Percentiles rank a stretch among this genome's conserved stretches.
Conservation (phyloP, 2,329 filamentous ascomycete genomes). For the Bipolaris victoriae region DNA sequence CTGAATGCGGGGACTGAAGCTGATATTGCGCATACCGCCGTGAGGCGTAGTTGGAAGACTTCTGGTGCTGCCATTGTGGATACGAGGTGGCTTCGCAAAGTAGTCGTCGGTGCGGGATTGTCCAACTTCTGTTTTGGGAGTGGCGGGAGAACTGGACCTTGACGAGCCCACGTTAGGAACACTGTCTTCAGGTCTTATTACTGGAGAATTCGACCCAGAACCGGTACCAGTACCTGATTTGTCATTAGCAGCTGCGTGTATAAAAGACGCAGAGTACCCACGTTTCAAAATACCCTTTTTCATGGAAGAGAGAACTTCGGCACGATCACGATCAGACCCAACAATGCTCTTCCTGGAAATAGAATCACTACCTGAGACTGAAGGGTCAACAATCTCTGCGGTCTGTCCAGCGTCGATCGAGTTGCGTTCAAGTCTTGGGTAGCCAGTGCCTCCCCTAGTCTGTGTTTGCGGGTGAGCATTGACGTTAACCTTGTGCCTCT, state of each 20-base stretch:
- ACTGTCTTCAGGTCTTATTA: constrained; percentile 65
- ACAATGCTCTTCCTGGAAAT: constrained; percentile 82
- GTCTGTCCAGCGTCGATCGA: constrained; percentile 70
- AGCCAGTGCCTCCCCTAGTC: constrained; percentile 74
- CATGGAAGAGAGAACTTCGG: constrained; percentile 88
- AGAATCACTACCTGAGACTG: constrained; percentile 50
- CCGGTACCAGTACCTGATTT: constrained; percentile 56
- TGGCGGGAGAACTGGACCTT: constrained; percentile 84
- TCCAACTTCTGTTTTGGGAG: constrained; percentile 73
- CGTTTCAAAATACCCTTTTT: constrained; percentile 96
- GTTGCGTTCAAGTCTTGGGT: constrained; percentile 82
- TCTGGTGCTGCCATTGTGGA: constrained; percentile 73
- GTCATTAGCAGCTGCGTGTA: constrained; percentile 25
- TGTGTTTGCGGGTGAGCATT: constrained; percentile 72
- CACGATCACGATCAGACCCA: constrained; percentile 86
- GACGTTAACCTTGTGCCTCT: constrained; percentile 82
- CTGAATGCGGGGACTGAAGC: constrained; percentile 89
- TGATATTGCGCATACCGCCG: constrained; percentile 65
- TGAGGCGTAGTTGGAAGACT: constrained; percentile 82
- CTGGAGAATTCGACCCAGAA: constrained; percentile 72
- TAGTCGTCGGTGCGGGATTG: constrained; percentile 74
- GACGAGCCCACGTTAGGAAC: constrained; percentile 76
- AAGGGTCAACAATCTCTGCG: constrained; percentile 54
- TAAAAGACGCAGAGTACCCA: constrained; percentile 51
- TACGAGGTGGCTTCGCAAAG: constrained; percentile 77